Evolutionary conservation across 1,139 yeast genomes (phyloP), one percentile per base, ranked within the genome.

Genomic region (Debaryomyces singareniensis): DNA sequence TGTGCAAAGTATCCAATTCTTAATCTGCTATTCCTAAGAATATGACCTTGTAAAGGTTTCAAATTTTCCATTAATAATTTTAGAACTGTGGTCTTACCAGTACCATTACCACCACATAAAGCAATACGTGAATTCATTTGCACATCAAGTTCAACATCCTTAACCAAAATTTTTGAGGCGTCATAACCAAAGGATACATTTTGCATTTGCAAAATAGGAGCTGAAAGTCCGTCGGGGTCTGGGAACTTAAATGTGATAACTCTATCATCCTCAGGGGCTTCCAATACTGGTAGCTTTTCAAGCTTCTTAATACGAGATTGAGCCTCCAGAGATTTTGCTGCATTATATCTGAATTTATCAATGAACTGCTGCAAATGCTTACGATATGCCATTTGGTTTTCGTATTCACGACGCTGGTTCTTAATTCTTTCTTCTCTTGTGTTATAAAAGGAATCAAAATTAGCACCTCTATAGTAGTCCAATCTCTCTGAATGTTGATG

Each of bases 1-100:
- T 91, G 99, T n/a, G 99, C 97, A 64, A 91, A 91, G 58, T 93
- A 93, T 13, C 96, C 98, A 30, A 91, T 82, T 59, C 98, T 75
- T 43, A 91, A 65, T 46, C 97, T 73, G 25, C 94, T 83, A 49
- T 91, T 89, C 41, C 78, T 74, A 18, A 84, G 71, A 12, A 89
- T 82, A 35, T 71, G 67, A 35, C 99, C 99, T 7, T 61, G 64
- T 26, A 76, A 47, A 3, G 98, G 97, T 14, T 66, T 59, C 33
- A 83, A 61, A 43, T 70, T 75, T 38, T 85, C 96, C 74, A 89
- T 79, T 44, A 91, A 66, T 32, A 91, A 66, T 55, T 89, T 91
- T 49, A 91, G 70, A 41, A 91, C 65, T 2, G 98, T 91, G 9
- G 98, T 89, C 59, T 91, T 91, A 82, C 98, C 98, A 50, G 96